Evolutionary conservation across 768 basidiomycete species (phyloP), one percentile per base, ranked within the genome.

Genomic region (Lentinula aciculospora): DNA sequence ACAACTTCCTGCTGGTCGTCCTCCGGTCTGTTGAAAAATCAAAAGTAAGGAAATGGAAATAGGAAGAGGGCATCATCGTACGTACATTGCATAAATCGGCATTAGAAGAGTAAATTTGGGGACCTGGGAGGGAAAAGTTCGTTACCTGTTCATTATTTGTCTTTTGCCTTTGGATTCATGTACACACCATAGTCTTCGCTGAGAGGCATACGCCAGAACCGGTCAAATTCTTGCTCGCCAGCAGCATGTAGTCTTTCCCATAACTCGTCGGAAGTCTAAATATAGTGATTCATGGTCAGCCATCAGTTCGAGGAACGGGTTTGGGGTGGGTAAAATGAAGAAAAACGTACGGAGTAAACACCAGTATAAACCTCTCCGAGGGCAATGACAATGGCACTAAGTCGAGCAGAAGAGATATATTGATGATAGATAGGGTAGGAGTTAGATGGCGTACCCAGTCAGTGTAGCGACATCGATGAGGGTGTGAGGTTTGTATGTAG

Each of bases 141-240:
- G 32, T 42, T 17, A 21, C 7, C 17, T 42, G n/a, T 42, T 7
- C 2, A 42, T 6, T 42, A 42, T 42, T n/a, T n/a, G n/a, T n/a
- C n/a, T n/a, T n/a, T n/a, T n/a, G n/a, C n/a, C n/a, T n/a, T n/a
- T n/a, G n/a, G n/a, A n/a, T 42, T 19, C 17, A 13, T 42, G 40
- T 7, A 21, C 39, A 9, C 25, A 48, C 56, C 84, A 62, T 79
- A 95, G 57, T 86, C 89, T 44, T 92, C 89, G 63, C 91, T 86
- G 54, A 95, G 81, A 9, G 92, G 92, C 85, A 94, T 84, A 27
- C 92, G 83, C 92, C 92, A 94, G 78, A 95, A 86, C 55, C 85
- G 83, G 70, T 93, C 91, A 65, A 88, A 81, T 64, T 92, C 89
- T 13, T 72, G 70, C 72, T 85, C 82, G 10, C 89, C 91, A 2